Base-by-base conservation (phyloP, 2,329 filamentous ascomycete genomes). In the Neoscytalidium dimidiatum region DNA sequence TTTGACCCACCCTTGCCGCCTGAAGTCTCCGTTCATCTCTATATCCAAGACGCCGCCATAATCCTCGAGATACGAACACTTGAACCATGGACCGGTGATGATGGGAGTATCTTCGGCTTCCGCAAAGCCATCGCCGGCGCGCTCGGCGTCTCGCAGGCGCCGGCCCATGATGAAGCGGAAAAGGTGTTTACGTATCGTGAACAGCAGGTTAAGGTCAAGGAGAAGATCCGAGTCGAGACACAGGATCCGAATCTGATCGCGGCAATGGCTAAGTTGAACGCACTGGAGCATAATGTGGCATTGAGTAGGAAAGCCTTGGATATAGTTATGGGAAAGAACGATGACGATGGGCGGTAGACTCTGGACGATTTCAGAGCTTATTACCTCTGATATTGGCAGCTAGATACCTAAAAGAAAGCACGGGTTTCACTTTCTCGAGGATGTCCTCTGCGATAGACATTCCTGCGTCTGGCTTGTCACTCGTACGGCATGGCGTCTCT, bases 151-250 rank as follows among this genome's bases (percentile, higher is more conserved):
- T 66, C 73, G 1, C 74, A 76, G 65, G 70, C 74, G 3, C 80
- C 78, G 13, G 70, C 72, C 6, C 82, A 84, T 68, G 82, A 83
- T 60, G 94, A 98, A 78, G 88, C 89, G 68, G 90, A 94, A 66
- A 85, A 88, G 41, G 81, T 91, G 0, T 97, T 96, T 76, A 82
- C 81, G 3, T 97, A 85, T 78, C 72, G 80, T 14, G 85, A 86
- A 4, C 84, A 88, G 64, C 88, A 95, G 67, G 93, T 97, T 2
- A 90, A 88, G 68, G 94, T 98, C 51, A 88, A 90, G 69, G 94
- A 97, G 76, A 97, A 97, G 80, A 86, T 97, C 4, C 85, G 91
- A 44, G 90, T 97, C 1, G 94, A 97, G 77, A 94, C 88, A 71
- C 92, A 93, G 64, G 94, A 98, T 76, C 94, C 94, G 1, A 94